Evolutionary conservation across 2,329 filamentous ascomycete species (phyloP).

Genomic region (Aureobasidium sp.): DNA sequence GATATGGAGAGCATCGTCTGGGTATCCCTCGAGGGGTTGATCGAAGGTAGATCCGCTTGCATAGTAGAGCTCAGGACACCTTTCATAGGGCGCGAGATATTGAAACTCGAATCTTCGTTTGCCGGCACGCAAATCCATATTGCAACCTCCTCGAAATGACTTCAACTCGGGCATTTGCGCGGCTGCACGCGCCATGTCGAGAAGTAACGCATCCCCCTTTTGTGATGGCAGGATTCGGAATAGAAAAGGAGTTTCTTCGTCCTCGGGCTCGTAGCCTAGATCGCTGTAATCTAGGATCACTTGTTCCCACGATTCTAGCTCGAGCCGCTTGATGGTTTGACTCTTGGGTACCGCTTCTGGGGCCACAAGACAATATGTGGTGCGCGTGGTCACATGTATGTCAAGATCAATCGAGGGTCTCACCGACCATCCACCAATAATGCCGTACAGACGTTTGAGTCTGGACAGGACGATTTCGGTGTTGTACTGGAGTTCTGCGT

Average conservation of each 20-base stretch:
- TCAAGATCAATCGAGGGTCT: background rate
- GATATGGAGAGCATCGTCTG: background rate
- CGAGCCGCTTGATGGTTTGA: background rate
- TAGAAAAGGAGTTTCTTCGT: background rate
- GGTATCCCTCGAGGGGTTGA: background rate
- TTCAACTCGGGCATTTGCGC: background rate
- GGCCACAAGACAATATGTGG: background rate
- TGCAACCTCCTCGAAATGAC: background rate
- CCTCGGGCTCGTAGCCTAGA: background rate
- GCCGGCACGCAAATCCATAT: background rate
- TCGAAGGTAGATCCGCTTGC: background rate
- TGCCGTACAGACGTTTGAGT: background rate
- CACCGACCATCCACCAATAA: background rate
- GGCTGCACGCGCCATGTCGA: background rate
- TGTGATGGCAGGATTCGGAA: background rate
- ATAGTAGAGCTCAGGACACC: background rate
- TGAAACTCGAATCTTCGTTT: background rate
- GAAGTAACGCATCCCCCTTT: background rate
- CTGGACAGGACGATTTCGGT: background rate
- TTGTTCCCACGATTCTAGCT: background rate
- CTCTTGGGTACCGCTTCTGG: background rate
- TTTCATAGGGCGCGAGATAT: background rate
- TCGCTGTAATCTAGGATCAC: background rate
- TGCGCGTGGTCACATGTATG: background rate
- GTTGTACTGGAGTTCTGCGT: background rate